phyloP scores from a whole-genome alignment of 176 grass and related monocot genomes.

The Oryza nivara region DNA sequence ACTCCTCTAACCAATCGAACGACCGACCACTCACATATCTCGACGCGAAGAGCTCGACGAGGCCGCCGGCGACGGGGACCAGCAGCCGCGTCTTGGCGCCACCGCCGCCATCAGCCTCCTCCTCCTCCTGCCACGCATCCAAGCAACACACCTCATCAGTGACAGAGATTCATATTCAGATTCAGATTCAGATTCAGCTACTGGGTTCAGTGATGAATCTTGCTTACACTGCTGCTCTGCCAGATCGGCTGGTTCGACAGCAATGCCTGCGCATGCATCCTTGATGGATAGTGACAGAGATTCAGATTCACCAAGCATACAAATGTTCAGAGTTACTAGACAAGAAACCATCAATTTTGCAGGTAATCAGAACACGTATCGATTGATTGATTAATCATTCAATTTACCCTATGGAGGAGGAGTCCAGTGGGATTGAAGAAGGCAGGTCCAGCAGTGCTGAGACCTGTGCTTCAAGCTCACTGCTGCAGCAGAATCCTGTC shows the following conservation, averaged over 20 bases:
- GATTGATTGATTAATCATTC: neutral
- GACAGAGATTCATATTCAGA: neutral
- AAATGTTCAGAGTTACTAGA: neutral
- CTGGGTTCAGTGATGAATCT: neutral
- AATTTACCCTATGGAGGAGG: slow-evolving; percentile 59
- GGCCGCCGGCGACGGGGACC: slow-evolving; percentile 73
- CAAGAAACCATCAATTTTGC: neutral
- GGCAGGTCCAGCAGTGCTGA: slow-evolving; percentile 56
- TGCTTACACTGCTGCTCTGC: slow-evolving; percentile 48
- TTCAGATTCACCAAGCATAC: neutral
- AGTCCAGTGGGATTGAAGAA: slow-evolving; percentile 65
- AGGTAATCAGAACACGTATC: neutral
- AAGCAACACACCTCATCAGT: neutral
- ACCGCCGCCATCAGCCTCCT: neutral
- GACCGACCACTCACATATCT: slow-evolving; percentile 45
- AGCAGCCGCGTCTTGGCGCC: slow-evolving; percentile 59
- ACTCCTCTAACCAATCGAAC: slow-evolving; percentile 14
- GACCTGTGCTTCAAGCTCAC: slow-evolving; percentile 47
- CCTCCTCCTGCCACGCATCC: slow-evolving; percentile 43
- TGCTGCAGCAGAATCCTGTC: slow-evolving; percentile 77
- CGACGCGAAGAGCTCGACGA: slow-evolving; percentile 73
- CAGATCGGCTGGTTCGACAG: slow-evolving; percentile 74
- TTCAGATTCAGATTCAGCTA: neutral
- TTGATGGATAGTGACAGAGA: slow-evolving; percentile 19
- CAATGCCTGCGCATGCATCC: slow-evolving; percentile 76